Evolutionary conservation across 2,329 filamentous ascomycete species (phyloP).

Genomic region (Pyrenophora graminea): DNA sequence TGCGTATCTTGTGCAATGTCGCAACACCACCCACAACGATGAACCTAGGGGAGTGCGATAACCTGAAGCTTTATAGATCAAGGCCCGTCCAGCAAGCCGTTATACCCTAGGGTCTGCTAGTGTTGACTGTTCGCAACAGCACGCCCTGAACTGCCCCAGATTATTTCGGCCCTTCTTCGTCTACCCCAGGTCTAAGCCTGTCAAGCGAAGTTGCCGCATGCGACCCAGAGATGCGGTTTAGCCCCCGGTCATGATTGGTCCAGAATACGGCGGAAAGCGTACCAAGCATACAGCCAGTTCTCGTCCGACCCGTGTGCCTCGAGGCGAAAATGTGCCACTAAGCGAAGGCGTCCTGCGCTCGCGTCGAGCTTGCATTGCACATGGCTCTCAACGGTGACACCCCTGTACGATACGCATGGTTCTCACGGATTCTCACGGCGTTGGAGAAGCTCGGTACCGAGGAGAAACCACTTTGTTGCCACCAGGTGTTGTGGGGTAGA

Average conservation of each 20-base stretch:
- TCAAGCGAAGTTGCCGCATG: constrained; percentile 11
- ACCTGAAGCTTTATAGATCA: constrained; percentile 31
- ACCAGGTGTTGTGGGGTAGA: constrained; percentile 16
- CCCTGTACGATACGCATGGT: constrained; percentile 3
- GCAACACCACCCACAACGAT: neutral
- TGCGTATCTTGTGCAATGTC: neutral
- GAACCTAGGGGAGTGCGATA: constrained; percentile 1
- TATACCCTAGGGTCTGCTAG: constrained; percentile 10
- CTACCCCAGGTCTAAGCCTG: constrained; percentile 27
- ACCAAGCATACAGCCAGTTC: constrained; percentile 3
- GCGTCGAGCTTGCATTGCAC: neutral
- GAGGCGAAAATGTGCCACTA: constrained; percentile 23
- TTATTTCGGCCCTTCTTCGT: constrained; percentile 23
- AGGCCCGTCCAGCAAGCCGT: too few relatives aligned
- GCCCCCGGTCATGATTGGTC: constrained; percentile 20
- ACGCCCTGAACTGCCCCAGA: constrained; percentile 29
- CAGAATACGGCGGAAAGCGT: neutral
- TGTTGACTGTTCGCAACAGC: constrained; percentile 9
- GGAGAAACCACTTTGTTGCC: constrained; percentile 9
- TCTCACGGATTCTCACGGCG: constrained; percentile 2
- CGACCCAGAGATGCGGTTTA: constrained; percentile 13
- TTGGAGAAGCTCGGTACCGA: neutral
- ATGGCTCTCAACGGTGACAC: neutral
- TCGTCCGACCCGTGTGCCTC: constrained; percentile 20
- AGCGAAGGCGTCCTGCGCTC: constrained; percentile 11